Base-by-base conservation (phyloP, 2,329 filamentous ascomycete genomes). In the Colletotrichum tanaceti region DNA sequence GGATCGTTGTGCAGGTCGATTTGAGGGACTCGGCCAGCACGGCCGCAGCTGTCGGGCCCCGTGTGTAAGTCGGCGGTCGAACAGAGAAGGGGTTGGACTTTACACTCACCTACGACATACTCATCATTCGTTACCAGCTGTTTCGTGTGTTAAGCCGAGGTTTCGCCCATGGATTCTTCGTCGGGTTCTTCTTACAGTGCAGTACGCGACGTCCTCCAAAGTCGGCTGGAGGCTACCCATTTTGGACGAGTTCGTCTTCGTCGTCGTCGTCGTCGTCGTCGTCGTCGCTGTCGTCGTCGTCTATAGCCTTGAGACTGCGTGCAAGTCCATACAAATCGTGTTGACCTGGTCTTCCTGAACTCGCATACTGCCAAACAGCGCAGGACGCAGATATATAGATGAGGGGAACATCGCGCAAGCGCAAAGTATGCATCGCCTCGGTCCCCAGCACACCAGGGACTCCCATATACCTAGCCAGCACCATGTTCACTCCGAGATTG, bases 61-160 rank as follows among this genome's bases (percentile, higher is more conserved):
- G 28, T 32, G 38, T 58, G 49, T 68, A n/a, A 67, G 47, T 38
- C 11, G 5, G n/a, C 41, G 35, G 28, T 16, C 14, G 13, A 6
- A 32, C 6, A 43, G 9, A 24, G 16, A 10, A 14, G 11, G 35
- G 28, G 10, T 20, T 35, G 28, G 49, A 20, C 28, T 28, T 14
- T 35, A 18, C 41, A 20, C 62, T 38, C 57, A 71, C 71, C 71
- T 3, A 63, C 50, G 16, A 72, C 68, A 49, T 72, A 72, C 35
- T n/a, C 68, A 44, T 72, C 71, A 28, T 71, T 72, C 1, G 68
- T 72, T 9, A 72, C 58, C 32, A 72, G 59, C 71, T 72, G 7
- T 10, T 4, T n/a, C 14, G 22, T 18, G 11, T 52, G 28, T 32
- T 67, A 38, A 63, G 64, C 46, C 9, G 0, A 10, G 4, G 43